Percentiles rank a stretch among this genome's conserved stretches.
phyloP scores from a whole-genome alignment of 371 early-diverging fungal species.

The Haplosporangium sp. region DNA sequence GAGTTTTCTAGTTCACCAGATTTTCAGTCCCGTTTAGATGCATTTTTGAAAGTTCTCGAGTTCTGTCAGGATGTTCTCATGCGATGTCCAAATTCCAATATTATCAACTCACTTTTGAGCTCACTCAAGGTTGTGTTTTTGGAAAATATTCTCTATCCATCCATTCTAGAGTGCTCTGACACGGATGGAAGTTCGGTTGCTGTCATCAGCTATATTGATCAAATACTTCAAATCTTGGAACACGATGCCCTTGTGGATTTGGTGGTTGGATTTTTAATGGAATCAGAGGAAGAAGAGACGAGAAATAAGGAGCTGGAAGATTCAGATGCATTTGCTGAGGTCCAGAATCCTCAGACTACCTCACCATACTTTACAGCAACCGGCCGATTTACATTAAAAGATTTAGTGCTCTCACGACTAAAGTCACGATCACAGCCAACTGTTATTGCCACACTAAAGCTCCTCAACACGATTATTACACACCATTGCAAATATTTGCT shows the following conservation, averaged over 20 bases:
- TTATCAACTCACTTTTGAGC: conserved; percentile 69
- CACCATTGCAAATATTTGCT: conserved; percentile 81
- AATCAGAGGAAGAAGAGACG: conserved; percentile 60
- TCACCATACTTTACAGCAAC: conserved; percentile 61
- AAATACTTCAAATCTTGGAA: conserved; percentile 78
- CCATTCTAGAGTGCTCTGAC: conserved; percentile 87
- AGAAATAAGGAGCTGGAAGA: conserved; percentile 1
- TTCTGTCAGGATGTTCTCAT: conserved; percentile 88
- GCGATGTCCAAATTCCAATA: conserved; percentile 77
- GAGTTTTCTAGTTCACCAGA: conserved; percentile 65
- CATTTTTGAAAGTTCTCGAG: conserved; percentile 78
- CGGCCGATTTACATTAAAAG: conserved; percentile 78
- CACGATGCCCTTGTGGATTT: conserved; percentile 80
- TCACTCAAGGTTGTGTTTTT: conserved; percentile 81
- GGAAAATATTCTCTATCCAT: conserved; percentile 86
- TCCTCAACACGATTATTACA: conserved; percentile 81
- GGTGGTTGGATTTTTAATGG: conserved; percentile 81
- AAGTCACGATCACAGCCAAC: conserved; percentile 76
- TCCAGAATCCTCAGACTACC: conserved; percentile 47
- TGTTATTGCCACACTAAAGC: conserved; percentile 83
- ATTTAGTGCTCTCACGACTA: conserved; percentile 79
- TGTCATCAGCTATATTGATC: conserved; percentile 87
- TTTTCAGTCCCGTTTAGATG: conserved; percentile 80
- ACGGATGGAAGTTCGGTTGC: conserved; percentile 91
- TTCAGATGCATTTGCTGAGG: conserved; percentile 30